Base-by-base conservation (phyloP, 108 stramenopile species). In the Fistulifera solaris region DNA sequence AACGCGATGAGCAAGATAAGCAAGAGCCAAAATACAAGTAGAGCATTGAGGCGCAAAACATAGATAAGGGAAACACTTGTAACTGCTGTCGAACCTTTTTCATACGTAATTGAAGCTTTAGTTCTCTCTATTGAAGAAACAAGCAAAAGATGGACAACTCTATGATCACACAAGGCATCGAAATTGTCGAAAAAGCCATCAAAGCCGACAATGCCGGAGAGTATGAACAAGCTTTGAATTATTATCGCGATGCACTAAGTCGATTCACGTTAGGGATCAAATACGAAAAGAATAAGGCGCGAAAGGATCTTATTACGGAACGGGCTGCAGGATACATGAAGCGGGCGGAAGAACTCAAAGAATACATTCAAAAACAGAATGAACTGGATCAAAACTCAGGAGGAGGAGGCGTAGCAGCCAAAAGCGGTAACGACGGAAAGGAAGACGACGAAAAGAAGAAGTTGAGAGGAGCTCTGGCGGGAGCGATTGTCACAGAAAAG, bases 311-410 rank as follows among this genome's bases (percentile, higher is more conserved):
- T n/a, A 77, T 98, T 19, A 40, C 82, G 26, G 83, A 94, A 60
- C 73, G 93, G 15, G 95, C 95, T 12, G 95, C 95, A 50, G 98
- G 96, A 0, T 99, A 99, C 77, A 95, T 99, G 96, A 92, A 95
- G 47, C 89, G 98, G 21, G 99, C 99, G 1, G 99, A 99, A 72
- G 94, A 94, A 52, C 72, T 99, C 31, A 76, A 94, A 25, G 85
- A 92, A 49, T 73, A 85, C 60, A 27, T 93, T 35, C 70, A 77
- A 38, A 81, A 86, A 51, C 82, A 89, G 65, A 68, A 70, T 24
- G 85, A 91, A 68, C 51, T 85, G 22, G 80, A 78, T 31, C 68
- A 62, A 54, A 68, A 58, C 41, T 72, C 81, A n/a, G 62, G 71
- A 21, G 68, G 67, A 5, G 67, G 70, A 7, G 73, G 66, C 8